Conservation (phyloP, 148 eudicot species). For the Rhododendron kiyosumense region DNA sequence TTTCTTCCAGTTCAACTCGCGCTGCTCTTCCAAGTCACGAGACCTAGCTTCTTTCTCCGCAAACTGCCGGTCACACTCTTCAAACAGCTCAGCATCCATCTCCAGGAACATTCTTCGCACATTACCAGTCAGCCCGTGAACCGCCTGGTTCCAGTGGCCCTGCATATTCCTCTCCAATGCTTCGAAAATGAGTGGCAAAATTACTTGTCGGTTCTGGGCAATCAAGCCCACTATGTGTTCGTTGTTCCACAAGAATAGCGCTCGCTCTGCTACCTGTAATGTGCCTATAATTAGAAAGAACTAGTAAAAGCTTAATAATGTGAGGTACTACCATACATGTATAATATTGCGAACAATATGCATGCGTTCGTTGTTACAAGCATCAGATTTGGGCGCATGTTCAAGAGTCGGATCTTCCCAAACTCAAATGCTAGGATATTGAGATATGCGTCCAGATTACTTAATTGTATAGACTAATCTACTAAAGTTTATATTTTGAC, state of each 20-base stretch:
- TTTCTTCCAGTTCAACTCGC: conserved; percentile 33
- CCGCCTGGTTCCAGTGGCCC: conserved; percentile 50
- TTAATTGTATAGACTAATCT: not conserved
- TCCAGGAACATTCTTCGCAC: conserved; percentile 45
- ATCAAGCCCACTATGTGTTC: conserved; percentile 45
- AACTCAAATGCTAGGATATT: too few species aligned
- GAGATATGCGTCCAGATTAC: not conserved
- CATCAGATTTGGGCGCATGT: not conserved
- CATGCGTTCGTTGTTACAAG: not conserved
- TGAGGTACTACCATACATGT: not conserved
- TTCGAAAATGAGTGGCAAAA: conserved; percentile 40
- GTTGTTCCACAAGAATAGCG: conserved; percentile 53
- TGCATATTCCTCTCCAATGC: conserved; percentile 37
- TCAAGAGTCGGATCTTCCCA: not conserved
- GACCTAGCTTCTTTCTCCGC: conserved; percentile 26
- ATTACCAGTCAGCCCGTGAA: conserved; percentile 40
- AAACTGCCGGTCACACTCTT: conserved; percentile 31
- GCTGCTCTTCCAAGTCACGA: conserved; percentile 28
- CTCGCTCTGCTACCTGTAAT: conserved; percentile 52
- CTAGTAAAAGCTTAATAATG: not conserved
- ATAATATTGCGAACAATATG: not conserved
- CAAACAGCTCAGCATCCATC: conserved; percentile 44
- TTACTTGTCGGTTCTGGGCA: conserved; percentile 35
- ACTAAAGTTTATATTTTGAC: too few species aligned
- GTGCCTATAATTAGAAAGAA: conserved; percentile 5